Conservation (phyloP, 495 filamentous ascomycete species). For the Cenococcum geophilum region DNA sequence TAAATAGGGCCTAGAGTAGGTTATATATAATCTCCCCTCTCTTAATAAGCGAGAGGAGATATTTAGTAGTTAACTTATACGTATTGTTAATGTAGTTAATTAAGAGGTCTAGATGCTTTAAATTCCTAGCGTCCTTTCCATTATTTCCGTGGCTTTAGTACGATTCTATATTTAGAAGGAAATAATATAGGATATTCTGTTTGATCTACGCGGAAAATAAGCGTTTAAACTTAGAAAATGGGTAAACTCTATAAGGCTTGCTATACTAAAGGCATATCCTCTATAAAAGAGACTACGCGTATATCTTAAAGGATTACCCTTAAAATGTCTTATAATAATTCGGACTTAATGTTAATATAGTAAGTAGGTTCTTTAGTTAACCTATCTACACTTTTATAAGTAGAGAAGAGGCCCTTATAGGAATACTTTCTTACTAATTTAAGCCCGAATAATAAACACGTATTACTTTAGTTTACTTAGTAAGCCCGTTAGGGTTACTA, state of each 20-base stretch:
- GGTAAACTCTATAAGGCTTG: no score
- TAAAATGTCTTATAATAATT: neutral
- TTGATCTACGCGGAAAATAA: no score
- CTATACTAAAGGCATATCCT: no score
- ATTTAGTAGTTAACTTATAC: neutral
- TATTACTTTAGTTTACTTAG: neutral
- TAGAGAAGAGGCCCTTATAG: neutral
- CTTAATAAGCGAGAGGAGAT: neutral
- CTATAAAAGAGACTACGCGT: no score
- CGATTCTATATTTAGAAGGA: neutral
- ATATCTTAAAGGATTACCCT: no score
- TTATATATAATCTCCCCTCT: neutral
- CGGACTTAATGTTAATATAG: neutral
- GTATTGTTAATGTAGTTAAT: neutral
- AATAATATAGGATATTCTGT: no score
- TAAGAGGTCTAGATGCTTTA: neutral
- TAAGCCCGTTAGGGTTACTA: neutral
- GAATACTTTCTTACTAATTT: neutral
- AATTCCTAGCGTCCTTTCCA: neutral
- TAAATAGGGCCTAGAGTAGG: neutral
- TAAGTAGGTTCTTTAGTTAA: no score
- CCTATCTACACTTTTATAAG: neutral
- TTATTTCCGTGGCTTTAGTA: neutral
- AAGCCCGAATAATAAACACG: neutral
- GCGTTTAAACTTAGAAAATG: no score